These are phyloP conservation scores for Aurantiochytrium sp. DNA, from an alignment of 108 stramenopile genomes.

Conservation along the genomic window DNA sequence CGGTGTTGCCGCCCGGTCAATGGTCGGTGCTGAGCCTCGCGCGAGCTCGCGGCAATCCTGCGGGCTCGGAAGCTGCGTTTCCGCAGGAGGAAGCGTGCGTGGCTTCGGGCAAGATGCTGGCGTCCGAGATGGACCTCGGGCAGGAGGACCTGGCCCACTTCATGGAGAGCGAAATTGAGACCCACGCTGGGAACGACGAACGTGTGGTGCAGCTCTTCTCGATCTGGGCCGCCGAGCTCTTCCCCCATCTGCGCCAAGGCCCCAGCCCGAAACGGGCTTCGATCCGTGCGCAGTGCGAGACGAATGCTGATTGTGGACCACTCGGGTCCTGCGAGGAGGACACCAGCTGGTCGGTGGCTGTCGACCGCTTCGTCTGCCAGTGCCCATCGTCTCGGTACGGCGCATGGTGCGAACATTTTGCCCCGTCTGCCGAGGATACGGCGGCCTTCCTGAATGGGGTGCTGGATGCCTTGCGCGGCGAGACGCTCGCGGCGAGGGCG, in stretches of 20 bases:
- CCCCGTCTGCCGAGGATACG: background rate
- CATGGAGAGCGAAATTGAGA: background rate
- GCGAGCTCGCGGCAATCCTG: background rate
- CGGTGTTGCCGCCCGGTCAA: background rate
- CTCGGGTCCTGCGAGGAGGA: too few relatives aligned
- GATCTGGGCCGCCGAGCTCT: background rate
- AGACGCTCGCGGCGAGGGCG: background rate
- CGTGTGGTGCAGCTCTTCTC: background rate
- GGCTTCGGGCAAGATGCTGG: background rate
- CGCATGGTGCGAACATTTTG: background rate
- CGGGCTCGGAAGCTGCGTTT: too few relatives aligned
- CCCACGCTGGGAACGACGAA: background rate
- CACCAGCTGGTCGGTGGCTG: too few relatives aligned
- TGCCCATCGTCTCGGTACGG: background rate
- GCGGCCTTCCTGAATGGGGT: background rate
- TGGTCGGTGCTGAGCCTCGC: background rate
- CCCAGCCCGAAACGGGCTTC: too few relatives aligned
- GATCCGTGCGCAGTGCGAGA: background rate
- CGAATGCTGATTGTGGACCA: background rate
- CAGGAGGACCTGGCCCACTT: background rate
- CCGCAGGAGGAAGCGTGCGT: background rate
- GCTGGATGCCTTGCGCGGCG: background rate
- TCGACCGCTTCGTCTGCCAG: background rate
- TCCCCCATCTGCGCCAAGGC: background rate
- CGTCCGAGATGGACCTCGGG: background rate